Evolutionary conservation across 768 basidiomycete species (phyloP), one percentile per base, ranked within the genome.

Genomic region (Baorangia bicolor): DNA sequence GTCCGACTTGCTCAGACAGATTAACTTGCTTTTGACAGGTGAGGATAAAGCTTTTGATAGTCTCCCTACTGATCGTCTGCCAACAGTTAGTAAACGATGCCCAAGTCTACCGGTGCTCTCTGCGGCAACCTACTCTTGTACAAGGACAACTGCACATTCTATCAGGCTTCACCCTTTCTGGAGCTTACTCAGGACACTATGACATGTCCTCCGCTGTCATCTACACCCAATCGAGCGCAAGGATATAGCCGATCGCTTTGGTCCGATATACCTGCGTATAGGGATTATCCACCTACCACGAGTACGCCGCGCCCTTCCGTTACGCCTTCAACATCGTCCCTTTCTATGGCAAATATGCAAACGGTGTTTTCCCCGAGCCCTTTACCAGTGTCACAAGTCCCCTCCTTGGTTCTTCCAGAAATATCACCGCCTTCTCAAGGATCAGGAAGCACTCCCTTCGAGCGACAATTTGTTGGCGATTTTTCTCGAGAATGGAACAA

Each of bases 341-440:
- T 46, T 31, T 41, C 55, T 4, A 31, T 18, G 13, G 21, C 48
- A 28, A 61, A 60, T 33, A 49, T 43, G 20, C 56, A 60, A 38
- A 48, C 55, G 49, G 42, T 58, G n/a, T 61, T 69, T 23, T 70
- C 71, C 4, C 69, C 68, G 39, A 72, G 64, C 46, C 69, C 69
- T 21, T 49, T 73, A 18, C 48, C 59, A 5, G 16, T 59, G 8
- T 64, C 65, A 0, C 58, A 57, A 27, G 49, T 51, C 7, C 62
- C 65, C 5, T 56, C 57, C 38, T 34, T 68, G 44, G 39, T 57
- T 5, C 62, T 25, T 34, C 66, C 68, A 10, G 61, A 60, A 16
- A 62, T 73, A 41, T 71, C 71, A 11, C 70, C 68, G 0, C 71
- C 65, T 37, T 61, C 59, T 30, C 67, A 62, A 42, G 68, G 58